phyloP scores from a whole-genome alignment of 306 rosid genomes.

The Arachis stenosperma region DNA sequence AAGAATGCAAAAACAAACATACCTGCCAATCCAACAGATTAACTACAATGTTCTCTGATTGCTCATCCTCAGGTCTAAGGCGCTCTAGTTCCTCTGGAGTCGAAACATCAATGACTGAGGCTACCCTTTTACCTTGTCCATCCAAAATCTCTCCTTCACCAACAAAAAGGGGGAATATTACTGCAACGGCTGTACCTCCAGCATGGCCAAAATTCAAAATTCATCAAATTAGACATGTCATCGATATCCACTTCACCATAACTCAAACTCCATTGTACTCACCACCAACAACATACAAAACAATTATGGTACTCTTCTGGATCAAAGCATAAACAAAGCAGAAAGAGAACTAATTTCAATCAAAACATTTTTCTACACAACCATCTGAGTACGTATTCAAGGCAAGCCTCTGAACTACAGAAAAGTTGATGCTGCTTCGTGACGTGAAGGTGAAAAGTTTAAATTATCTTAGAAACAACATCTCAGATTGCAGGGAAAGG shows the following conservation, averaged over 20 bases:
- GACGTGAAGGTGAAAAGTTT: too few species aligned
- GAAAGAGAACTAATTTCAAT: not conserved
- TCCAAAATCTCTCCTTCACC: constrained; percentile 70
- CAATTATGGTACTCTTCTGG: constrained; percentile 18
- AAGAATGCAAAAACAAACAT: constrained; percentile 32
- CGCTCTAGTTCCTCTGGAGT: constrained; percentile 66
- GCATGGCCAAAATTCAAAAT: constrained; percentile 39
- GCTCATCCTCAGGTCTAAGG: constrained; percentile 57
- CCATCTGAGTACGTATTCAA: not conserved
- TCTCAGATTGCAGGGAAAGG: too few species aligned
- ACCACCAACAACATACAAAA: constrained; percentile 13
- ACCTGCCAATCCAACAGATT: constrained; percentile 97
- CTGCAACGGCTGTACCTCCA: constrained; percentile 62
- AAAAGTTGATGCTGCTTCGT: not conserved
- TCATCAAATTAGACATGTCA: constrained; percentile 23
- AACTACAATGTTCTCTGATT: constrained; percentile 66
- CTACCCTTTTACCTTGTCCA: constrained; percentile 55
- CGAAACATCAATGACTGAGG: constrained; percentile 63
- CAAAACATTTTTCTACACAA: not conserved
- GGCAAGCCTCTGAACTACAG: not conserved
- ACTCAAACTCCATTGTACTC: constrained; percentile 7
- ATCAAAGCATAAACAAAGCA: not conserved
- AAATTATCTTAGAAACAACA: not conserved
- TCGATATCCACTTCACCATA: constrained; percentile 7
- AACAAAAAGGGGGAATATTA: constrained; percentile 64